Evolutionary conservation across 495 filamentous ascomycete species (phyloP).

Genomic region (Annulohypoxylon moriforme): DNA sequence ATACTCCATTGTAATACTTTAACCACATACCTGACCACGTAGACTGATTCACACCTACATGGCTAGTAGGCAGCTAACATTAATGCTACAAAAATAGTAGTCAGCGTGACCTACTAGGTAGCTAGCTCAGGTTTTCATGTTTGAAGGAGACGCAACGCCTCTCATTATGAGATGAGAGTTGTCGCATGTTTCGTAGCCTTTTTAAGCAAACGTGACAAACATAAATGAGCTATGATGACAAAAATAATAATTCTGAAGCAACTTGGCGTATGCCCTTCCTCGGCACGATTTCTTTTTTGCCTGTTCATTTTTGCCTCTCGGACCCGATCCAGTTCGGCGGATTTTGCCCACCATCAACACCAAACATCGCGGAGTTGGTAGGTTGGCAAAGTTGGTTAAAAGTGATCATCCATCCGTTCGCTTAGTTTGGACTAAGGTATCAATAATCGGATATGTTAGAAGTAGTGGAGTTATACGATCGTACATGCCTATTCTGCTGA

Average conservation of each 20-base stretch:
- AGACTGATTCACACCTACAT: neutral
- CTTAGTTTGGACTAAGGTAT: neutral
- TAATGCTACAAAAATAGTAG: slow-evolving; percentile 27
- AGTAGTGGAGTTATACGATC: slow-evolving; percentile 8
- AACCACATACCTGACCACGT: neutral
- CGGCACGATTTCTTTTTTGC: slow-evolving; percentile 7
- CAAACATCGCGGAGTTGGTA: slow-evolving; percentile 3
- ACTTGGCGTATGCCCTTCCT: neutral
- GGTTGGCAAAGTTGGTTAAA: neutral
- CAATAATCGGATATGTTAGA: neutral
- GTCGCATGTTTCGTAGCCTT: slow-evolving; percentile 27
- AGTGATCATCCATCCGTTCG: slow-evolving; percentile 2
- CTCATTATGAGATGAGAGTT: neutral
- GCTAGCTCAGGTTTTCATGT: neutral
- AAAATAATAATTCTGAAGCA: slow-evolving; percentile 35
- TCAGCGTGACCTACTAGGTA: slow-evolving; percentile 2
- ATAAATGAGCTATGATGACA: neutral
- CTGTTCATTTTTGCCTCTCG: slow-evolving; percentile 1
- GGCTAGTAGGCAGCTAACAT: neutral
- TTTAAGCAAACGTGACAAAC: slow-evolving; percentile 33
- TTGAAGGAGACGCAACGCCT: slow-evolving; percentile 22
- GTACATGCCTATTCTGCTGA: slow-evolving; percentile 4
- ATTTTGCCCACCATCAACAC: neutral
- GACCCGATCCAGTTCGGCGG: neutral
- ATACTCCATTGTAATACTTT: neutral